Percentiles rank a stretch among this genome's conserved stretches.
These are phyloP conservation scores for Starmera amethionina DNA, from an alignment of 805 yeast genomes.

Conservation along the genomic window DNA sequence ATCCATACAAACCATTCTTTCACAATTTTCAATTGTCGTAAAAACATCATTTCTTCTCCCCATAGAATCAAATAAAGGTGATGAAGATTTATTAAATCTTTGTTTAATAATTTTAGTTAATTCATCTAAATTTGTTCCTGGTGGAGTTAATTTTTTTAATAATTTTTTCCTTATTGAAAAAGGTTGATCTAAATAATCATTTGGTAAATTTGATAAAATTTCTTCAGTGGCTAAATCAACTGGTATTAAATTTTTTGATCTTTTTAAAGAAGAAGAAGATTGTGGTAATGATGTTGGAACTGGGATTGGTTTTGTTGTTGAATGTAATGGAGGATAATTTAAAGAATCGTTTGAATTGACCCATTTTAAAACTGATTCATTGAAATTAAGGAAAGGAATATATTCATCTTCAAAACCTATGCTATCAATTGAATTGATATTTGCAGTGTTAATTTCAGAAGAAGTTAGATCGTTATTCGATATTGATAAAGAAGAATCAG, in stretches of 20 bases:
- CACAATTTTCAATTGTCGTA: constrained; percentile 33
- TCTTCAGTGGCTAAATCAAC: constrained; percentile 17
- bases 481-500: no score
- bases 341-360: constrained; percentile 13
- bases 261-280: constrained; percentile 9
- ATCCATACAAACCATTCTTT: constrained; percentile 57
- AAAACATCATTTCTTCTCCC: not conserved
- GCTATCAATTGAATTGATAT: not conserved
- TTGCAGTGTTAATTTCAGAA: constrained; percentile 1
- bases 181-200: constrained; percentile 44
- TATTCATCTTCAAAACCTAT: constrained; percentile 66
- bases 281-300: no score
- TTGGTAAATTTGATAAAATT: constrained; percentile 31
- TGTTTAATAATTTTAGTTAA: constrained; percentile 17
- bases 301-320: no score
- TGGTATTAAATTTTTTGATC: constrained; percentile 3
- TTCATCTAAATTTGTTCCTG: constrained; percentile 23
- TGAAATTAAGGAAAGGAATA: constrained; percentile 60
- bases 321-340: not conserved
- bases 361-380: constrained; percentile 40
- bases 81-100: constrained; percentile 13
- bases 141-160: constrained; percentile 25
- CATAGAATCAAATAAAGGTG: no score
- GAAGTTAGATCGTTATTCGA: not conserved
- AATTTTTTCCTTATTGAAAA: constrained; percentile 49